phyloP scores from a whole-genome alignment of 345 rosid species.

The Arabis hirsuta region DNA sequence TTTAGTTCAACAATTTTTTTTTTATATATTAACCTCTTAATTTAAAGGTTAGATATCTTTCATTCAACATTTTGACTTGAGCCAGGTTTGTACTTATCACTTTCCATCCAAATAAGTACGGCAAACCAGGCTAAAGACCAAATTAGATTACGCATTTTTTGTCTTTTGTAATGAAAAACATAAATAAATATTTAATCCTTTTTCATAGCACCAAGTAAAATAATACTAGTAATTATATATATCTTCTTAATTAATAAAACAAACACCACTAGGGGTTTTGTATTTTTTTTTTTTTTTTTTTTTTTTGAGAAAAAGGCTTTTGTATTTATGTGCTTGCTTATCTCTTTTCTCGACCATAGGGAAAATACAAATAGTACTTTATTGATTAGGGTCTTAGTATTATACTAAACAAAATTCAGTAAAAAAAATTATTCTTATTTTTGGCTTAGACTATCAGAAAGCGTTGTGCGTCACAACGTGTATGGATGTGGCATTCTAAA shows the following conservation, averaged over 20 bases:
- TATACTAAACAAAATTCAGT: not conserved
- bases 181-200: not conserved
- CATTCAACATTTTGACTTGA: slow-evolving; percentile 12
- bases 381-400: not conserved
- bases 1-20: not conserved
- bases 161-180: slow-evolving; percentile 10
- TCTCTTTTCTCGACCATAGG: not conserved
- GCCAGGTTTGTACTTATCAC: not conserved
- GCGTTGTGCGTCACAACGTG: slow-evolving; percentile 15
- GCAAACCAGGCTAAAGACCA: not conserved
- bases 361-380: not conserved
- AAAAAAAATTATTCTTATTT: not conserved
- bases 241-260: not conserved
- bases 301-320: too few relatives aligned
- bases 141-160: slow-evolving; percentile 11
- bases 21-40: not conserved
- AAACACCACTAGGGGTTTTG: not conserved
- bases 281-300: too few relatives aligned
- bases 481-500: not conserved
- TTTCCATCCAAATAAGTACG: slow-evolving; percentile 19
- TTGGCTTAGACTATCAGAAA: not conserved
- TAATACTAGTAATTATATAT: not conserved
- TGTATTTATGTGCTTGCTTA: not conserved
- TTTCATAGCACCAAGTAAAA: not conserved
- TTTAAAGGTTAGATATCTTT: not conserved